Base-by-base conservation (phyloP, 352 stramenopile genomes). In the Phytophthora pseudosyringae region DNA sequence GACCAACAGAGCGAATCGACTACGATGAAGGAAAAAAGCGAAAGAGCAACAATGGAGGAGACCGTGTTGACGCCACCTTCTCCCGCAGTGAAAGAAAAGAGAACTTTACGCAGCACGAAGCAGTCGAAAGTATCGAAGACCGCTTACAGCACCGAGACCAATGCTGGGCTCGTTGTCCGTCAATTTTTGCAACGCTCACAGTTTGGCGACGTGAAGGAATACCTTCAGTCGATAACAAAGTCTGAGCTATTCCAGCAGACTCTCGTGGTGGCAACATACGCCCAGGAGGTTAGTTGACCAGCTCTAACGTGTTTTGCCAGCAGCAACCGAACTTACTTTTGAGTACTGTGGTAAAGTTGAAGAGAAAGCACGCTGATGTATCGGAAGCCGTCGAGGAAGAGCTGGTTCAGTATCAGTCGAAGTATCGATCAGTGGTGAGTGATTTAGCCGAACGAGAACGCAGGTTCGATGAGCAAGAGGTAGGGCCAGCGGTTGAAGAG, bases 151-250 rank as follows among this genome's bases (percentile, higher is more conserved):
- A 18, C 56, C 12, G 55, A 69, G 25, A 31, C 46, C n/a, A 82
- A 80, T 38, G 52, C 72, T 12, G 55, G 55, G 45, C 67, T 91
- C 16, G 43, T 84, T 6, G 64, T 88, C 15, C 73, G 76, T 7
- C 73, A 91, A 61, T 55, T 91, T 47, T 55, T 89, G 28, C 80
- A 89, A 28, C 55, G 71, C 4, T 73, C 69, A 5, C 58, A 82
- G 40, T 81, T 76, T 55, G 69, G 69, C 9, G 69, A 89, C 15
- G 41, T 74, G 4, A 59, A 40, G 11, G 69, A 75, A 28, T 86
- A 76, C 41, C 58, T 87, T 11, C 58, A 65, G 35, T 69, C 41
- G 9, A 61, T 61, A 8, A 76, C 48, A 36, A 90, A 88, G 25
- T 49, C 44, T 15, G 78, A 87, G 40, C 64, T 90, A 7, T 84